A percentile compares a stretch with the other conserved stretches of the same genome.
Evolutionary conservation across 2,329 filamentous ascomycete genomes (phyloP).

Genomic region (Penicillium digitatum): DNA sequence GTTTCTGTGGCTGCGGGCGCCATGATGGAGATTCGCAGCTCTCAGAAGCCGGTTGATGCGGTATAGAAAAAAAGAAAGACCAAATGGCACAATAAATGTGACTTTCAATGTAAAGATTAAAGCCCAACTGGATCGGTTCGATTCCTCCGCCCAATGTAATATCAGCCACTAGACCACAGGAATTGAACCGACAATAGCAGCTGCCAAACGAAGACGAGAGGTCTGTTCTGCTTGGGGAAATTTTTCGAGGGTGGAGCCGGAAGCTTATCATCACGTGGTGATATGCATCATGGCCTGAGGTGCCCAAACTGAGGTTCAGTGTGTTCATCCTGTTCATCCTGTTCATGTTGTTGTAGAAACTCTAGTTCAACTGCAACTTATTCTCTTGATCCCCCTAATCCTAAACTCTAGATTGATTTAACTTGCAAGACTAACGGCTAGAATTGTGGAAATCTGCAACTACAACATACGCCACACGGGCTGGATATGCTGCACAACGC

Average conservation of each 20-base stretch:
- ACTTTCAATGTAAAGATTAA: constrained; percentile 7
- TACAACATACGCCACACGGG: constrained; percentile 3
- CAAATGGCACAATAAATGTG: constrained; percentile 4
- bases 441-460: not conserved
- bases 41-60: constrained; percentile 2
- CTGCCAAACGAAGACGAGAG: constrained; percentile 23
- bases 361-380: not conserved
- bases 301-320: not conserved
- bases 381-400: not conserved
- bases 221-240: constrained; percentile 32
- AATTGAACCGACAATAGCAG: constrained; percentile 26
- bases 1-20: constrained; percentile 57
- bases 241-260: constrained; percentile 39
- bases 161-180: constrained; percentile 18
- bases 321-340: not conserved
- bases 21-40: constrained; percentile 43
- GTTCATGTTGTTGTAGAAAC: too few species aligned
- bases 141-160: constrained; percentile 15
- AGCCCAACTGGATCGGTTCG: not conserved
- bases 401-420: not conserved
- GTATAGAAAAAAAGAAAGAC: constrained; percentile 14
- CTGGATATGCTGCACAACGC: constrained; percentile 2
- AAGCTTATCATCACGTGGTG: constrained; percentile 43
- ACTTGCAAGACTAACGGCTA: not conserved
- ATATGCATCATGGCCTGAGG: constrained; percentile 30